A percentile compares a stretch with the other conserved stretches of the same genome.
These are phyloP conservation scores for Penicillium hesseltinei DNA, from an alignment of 2,329 filamentous ascomycete species.

Conservation along the genomic window DNA sequence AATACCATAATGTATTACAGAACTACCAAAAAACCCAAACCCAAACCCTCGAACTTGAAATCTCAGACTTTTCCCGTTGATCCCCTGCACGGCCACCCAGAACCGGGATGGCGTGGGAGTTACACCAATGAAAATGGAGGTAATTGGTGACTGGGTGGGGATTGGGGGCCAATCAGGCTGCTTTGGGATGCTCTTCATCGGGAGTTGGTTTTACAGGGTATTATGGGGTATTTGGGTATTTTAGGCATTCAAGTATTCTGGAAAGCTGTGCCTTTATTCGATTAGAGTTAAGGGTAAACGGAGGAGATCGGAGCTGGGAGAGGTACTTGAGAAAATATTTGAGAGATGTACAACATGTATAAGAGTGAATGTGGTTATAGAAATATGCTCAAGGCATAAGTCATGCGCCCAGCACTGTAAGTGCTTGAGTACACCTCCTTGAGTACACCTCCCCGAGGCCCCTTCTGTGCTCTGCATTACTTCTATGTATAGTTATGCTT, in stretches of 20 bases:
- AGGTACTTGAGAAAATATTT: neutral
- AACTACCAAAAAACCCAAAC: neutral
- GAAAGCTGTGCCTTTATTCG: neutral
- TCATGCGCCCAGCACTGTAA: neutral
- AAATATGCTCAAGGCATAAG: neutral
- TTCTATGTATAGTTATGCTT: no score
- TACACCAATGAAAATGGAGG: conserved; percentile 16
- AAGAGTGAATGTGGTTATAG: no score
- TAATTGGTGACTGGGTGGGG: conserved; percentile 12
- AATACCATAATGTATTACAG: neutral
- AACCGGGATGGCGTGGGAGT: conserved; percentile 20
- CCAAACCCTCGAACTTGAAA: neutral
- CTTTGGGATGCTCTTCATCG: conserved; percentile 24
- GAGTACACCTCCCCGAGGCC: neutral
- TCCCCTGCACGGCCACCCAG: conserved; percentile 21
- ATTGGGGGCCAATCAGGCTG: conserved; percentile 20
- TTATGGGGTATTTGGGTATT: neutral
- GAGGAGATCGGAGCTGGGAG: neutral
- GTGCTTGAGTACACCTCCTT: no score
- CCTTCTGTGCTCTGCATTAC: no score
- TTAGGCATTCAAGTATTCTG: neutral
- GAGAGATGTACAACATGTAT: neutral
- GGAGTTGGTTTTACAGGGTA: conserved; percentile 14
- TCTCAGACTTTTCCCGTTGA: conserved; percentile 7
- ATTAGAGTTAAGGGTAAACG: neutral